Evolutionary conservation across 73 alveolate species (phyloP).

Genomic region (Paraurostyla sp.): DNA sequence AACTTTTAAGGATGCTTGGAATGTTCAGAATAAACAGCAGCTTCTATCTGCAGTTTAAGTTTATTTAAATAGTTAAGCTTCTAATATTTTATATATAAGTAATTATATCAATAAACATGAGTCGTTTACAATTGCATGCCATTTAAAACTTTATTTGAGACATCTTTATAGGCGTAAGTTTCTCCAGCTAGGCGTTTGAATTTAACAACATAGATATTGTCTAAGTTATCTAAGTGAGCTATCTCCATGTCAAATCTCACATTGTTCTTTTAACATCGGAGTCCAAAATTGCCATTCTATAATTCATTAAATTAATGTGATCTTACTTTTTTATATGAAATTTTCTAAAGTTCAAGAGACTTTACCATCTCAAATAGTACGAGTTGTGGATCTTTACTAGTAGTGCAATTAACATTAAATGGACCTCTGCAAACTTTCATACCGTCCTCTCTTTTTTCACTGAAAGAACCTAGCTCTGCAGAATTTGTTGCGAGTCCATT

Average conservation of each 20-base stretch:
- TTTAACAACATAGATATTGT: conserved; percentile 58
- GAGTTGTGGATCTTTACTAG: conserved; percentile 64
- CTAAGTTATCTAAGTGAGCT: conserved; percentile 67
- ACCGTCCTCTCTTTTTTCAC: conserved; percentile 47
- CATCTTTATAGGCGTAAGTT: conserved; percentile 53
- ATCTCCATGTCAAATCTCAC: conserved; percentile 75
- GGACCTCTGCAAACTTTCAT: conserved; percentile 72
- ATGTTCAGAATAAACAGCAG: too few species aligned
- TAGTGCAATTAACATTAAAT: conserved; percentile 71
- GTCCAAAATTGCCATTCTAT: conserved; percentile 35
- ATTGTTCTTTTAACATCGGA: conserved; percentile 69
- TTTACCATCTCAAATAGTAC: conserved; percentile 65
- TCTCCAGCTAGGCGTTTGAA: conserved; percentile 67
- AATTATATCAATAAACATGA: conserved; percentile 22
- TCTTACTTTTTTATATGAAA: conserved; percentile 37
- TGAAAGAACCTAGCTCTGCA: not conserved
- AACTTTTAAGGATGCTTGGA: conserved; percentile 6
- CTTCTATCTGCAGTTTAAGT: not conserved
- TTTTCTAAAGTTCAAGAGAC: conserved; percentile 59
- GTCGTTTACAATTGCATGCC: conserved; percentile 51
- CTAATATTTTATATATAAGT: not conserved
- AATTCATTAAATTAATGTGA: not conserved
- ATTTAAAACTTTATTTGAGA: conserved; percentile 51
- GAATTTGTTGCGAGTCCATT: not conserved
- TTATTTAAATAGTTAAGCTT: not conserved